Base-by-base conservation (phyloP, 768 basidiomycete genomes). In the Mycena vitilis region DNA sequence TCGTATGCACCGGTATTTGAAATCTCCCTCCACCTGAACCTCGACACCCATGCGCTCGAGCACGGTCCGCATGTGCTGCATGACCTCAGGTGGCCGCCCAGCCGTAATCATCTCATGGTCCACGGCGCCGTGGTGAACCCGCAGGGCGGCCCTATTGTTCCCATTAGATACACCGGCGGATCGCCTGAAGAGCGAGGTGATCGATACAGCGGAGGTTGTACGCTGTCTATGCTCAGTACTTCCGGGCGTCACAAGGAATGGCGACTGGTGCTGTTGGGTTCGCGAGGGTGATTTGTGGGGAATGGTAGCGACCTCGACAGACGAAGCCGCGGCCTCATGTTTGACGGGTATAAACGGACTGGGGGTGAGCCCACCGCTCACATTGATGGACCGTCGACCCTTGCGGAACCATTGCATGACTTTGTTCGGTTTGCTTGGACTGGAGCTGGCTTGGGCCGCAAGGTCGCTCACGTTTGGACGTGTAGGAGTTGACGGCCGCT, bases 391-490 rank as follows among this genome's bases (percentile, higher is more conserved):
- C n/a, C 71, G 71, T 1, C 71, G 66, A 7, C 67, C 71, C 23
- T 51, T 86, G 77, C 93, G 85, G 89, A 99, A 99, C 98, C 98
- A 99, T 71, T 96, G 92, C 97, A 99, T 99, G 56, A 99, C 98
- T 75, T 93, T 95, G 79, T 90, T 90, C 5, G 97, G 95, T 78
- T 96, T 93, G 79, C 87, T 90, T 20, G 94, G 88, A 66, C 93
- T 91, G 15, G 94, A 88, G 66, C 93, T 90, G 9, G 89, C 91
- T 1, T 86, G 85, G 78, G 90, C 82, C 7, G 81, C 83, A 4
- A 74, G 47, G 10, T 76, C 80, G 30, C 76, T 71, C 40, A 74
- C 74, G 58, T 78, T 83, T 48, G 84, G 83, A n/a, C 71, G 68
- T 51, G 73, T 20, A 18, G 44, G 42, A 2, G 60, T 56, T 2